phyloP scores from a whole-genome alignment of 352 stramenopile species.

The Globisporangium recalcitrans region DNA sequence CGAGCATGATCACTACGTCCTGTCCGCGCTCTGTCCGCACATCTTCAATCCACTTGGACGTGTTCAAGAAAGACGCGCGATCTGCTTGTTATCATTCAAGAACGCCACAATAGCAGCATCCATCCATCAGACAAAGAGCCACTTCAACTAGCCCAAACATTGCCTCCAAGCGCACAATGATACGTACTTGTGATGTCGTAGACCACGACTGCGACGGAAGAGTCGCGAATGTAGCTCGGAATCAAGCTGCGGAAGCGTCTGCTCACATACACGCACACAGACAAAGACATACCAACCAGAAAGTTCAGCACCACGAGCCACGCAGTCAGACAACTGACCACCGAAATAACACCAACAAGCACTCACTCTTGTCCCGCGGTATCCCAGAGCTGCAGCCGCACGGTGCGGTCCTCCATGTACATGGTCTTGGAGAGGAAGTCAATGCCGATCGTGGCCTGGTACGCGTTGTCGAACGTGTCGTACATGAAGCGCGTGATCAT shows the following conservation, averaged over 20 bases:
- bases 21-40: slow-evolving; percentile 96
- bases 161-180: neutral
- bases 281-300: neutral
- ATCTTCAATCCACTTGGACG: slow-evolving; percentile 99
- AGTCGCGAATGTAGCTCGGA: slow-evolving; percentile 97
- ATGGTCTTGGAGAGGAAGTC: slow-evolving; percentile 99
- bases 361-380: slow-evolving; percentile 95
- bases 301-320: neutral
- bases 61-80: slow-evolving; percentile 97
- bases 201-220: slow-evolving; percentile 98
- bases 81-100: too few species aligned
- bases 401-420: slow-evolving; percentile 97
- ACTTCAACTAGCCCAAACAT: neutral
- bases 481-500: slow-evolving; percentile 99
- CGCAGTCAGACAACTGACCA: neutral
- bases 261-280: slow-evolving; percentile 5
- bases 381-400: slow-evolving; percentile 99
- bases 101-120: too few species aligned
- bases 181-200: slow-evolving; percentile 98
- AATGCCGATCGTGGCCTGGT: slow-evolving; percentile 99
- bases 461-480: slow-evolving; percentile 96
- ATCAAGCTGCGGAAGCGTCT: slow-evolving; percentile 93
- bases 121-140: neutral
- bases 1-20: slow-evolving; percentile 99
- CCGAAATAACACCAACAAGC: neutral